Conservation (phyloP, 140 eudicot genomes). For the Cichorium intybus region DNA sequence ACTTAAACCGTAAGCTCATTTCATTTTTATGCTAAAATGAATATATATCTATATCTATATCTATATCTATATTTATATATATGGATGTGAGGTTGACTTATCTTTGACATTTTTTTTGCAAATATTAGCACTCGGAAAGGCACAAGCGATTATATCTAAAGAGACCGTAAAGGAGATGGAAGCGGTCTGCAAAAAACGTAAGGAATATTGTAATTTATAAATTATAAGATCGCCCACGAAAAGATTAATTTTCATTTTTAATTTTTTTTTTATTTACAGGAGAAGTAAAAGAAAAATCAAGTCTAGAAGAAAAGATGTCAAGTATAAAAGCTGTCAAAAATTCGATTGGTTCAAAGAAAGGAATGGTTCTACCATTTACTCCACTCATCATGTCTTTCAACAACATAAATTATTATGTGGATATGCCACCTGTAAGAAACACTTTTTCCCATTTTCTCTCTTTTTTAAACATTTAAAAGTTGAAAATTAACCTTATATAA, state of each 20-base stretch:
- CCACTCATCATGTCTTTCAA: conserved; percentile 84
- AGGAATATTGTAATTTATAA: background rate
- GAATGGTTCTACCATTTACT: conserved; percentile 90
- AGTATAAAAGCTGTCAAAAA: too few relatives aligned
- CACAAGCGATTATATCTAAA: conserved; percentile 71
- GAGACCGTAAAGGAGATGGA: conserved; percentile 51
- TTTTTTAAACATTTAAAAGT: conserved; percentile 17
- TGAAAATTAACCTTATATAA: background rate
- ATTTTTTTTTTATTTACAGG: conserved; percentile 37
- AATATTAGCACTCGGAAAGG: conserved; percentile 61
- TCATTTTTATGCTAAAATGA: background rate
- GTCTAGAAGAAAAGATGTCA: too few relatives aligned
- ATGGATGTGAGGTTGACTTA: background rate
- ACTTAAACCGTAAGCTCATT: conserved; percentile 44
- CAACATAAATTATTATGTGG: conserved; percentile 67
- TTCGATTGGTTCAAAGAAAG: conserved; percentile 37
- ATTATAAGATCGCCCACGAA: background rate
- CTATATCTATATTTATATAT: too few relatives aligned
- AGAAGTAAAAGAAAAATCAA: conserved; percentile 28
- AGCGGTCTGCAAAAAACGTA: conserved; percentile 19
- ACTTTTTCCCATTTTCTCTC: background rate
- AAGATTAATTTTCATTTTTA: conserved; percentile 22
- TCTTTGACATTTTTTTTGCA: background rate
- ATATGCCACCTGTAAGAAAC: conserved; percentile 76
- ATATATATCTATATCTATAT: background rate